These are phyloP conservation scores for Cyberlindnera maclurae DNA, from an alignment of 805 yeast genomes.

Conservation along the genomic window DNA sequence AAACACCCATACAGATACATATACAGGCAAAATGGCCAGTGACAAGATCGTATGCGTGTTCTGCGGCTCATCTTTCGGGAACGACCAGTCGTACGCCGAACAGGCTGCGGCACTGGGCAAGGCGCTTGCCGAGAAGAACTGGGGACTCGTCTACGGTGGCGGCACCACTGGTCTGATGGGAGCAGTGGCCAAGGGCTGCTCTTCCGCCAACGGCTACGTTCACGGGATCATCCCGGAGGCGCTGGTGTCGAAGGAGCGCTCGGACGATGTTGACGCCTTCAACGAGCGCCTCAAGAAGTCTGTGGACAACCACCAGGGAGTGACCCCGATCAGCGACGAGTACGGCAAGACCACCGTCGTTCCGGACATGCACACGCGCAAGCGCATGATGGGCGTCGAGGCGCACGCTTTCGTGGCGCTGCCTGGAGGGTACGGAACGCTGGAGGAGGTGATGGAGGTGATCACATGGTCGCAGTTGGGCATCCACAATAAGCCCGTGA, in stretches of 20 bases:
- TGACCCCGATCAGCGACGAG: conserved; percentile 45
- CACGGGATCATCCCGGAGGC: conserved; percentile 88
- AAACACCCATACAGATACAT: no score
- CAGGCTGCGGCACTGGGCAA: conserved; percentile 57
- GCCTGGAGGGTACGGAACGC: conserved; percentile 90
- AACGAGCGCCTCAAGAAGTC: conserved; percentile 43
- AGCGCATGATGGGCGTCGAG: conserved; percentile 78
- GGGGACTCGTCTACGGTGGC: conserved; percentile 86
- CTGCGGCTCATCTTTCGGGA: conserved; percentile 80
- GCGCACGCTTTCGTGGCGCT: conserved; percentile 83
- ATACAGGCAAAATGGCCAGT: background rate
- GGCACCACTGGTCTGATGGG: conserved; percentile 87
- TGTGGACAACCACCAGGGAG: conserved; percentile 58
- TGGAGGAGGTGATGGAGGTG: conserved; percentile 85
- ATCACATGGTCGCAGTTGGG: conserved; percentile 89
- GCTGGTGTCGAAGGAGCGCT: conserved; percentile 63
- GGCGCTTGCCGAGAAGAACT: conserved; percentile 46
- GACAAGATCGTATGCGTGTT: conserved; percentile 60
- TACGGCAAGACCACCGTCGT: conserved; percentile 81
- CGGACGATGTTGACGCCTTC: conserved; percentile 32
- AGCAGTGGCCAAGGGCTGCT: conserved; percentile 52
- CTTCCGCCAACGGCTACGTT: conserved; percentile 51
- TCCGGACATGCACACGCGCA: conserved; percentile 84
- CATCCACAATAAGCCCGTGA: conserved; percentile 76
- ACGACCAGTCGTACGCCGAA: conserved; percentile 37